Conservation (phyloP, 2,329 filamentous ascomycete species). For the Hymenoscyphus infarciens region DNA sequence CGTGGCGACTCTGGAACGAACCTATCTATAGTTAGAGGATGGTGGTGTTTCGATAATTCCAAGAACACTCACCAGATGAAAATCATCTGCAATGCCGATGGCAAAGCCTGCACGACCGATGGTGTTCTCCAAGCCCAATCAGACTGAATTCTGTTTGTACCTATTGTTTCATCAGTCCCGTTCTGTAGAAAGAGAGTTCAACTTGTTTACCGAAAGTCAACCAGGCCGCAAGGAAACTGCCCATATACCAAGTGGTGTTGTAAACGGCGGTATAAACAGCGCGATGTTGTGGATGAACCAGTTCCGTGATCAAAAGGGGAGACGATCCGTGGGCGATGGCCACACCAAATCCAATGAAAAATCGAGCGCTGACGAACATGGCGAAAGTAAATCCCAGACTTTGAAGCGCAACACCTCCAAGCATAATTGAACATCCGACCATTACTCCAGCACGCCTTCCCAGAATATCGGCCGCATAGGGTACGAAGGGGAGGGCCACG, state of each 20-base stretch:
- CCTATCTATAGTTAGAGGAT: slow-evolving; percentile 21
- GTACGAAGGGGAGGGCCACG: slow-evolving; percentile 42
- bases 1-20: slow-evolving; percentile 39
- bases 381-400: slow-evolving; percentile 37
- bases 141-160: slow-evolving; percentile 38
- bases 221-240: slow-evolving; percentile 46
- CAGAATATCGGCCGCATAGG: slow-evolving; percentile 45
- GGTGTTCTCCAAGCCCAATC: slow-evolving; percentile 38
- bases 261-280: slow-evolving; percentile 43
- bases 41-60: slow-evolving; percentile 14
- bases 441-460: slow-evolving; percentile 45
- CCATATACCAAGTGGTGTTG: slow-evolving; percentile 42
- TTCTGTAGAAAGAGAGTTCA: neutral
- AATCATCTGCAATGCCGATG: slow-evolving; percentile 29
- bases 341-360: slow-evolving; percentile 36
- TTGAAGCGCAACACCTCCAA: slow-evolving; percentile 41
- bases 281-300: slow-evolving; percentile 45
- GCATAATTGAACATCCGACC: slow-evolving; percentile 43
- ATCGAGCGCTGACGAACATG: slow-evolving; percentile 42
- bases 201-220: slow-evolving; percentile 38
- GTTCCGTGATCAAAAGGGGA: slow-evolving; percentile 41
- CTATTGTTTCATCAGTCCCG: slow-evolving; percentile 10
- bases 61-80: slow-evolving; percentile 26
- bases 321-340: slow-evolving; percentile 25
- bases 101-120: slow-evolving; percentile 33